Evolutionary conservation across 768 basidiomycete species (phyloP).

Genomic region (Termitomyces sp.): DNA sequence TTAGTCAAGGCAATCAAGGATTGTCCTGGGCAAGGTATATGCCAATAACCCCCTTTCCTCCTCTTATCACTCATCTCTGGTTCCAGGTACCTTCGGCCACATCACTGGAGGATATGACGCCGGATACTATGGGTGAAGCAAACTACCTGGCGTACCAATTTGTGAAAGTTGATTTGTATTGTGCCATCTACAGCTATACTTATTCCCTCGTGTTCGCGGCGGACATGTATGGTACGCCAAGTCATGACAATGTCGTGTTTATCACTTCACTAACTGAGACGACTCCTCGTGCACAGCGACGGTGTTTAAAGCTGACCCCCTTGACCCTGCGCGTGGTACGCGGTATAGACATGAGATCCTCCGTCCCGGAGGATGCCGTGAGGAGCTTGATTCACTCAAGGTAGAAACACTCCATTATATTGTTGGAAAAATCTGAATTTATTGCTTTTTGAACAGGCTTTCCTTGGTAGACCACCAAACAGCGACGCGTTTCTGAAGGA

Average conservation of each 20-base stretch:
- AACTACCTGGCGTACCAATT: not conserved
- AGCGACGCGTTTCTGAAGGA: slow-evolving; percentile 70
- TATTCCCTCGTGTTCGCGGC: slow-evolving; percentile 66
- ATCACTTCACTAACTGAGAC: not conserved
- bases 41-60: not conserved
- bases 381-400: slow-evolving; percentile 77
- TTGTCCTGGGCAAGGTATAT: slow-evolving; percentile 60
- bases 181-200: slow-evolving; percentile 36
- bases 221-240: slow-evolving; percentile 46
- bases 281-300: slow-evolving; percentile 35
- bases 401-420: slow-evolving; percentile 25
- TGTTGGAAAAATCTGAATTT: not conserved
- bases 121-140: slow-evolving; percentile 55
- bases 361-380: slow-evolving; percentile 66
- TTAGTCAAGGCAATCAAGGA: slow-evolving; percentile 58
- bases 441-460: slow-evolving; percentile 40
- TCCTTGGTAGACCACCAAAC: slow-evolving; percentile 72
- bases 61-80: not conserved
- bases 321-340: slow-evolving; percentile 61
- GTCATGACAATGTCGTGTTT: not conserved
- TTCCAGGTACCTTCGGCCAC: slow-evolving; percentile 62
- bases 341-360: slow-evolving; percentile 76
- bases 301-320: slow-evolving; percentile 76
- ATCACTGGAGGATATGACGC: slow-evolving; percentile 71
- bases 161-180: not conserved